phyloP scores from a whole-genome alignment of 2,329 filamentous ascomycete species.

The Arachnomyces sp. region DNA sequence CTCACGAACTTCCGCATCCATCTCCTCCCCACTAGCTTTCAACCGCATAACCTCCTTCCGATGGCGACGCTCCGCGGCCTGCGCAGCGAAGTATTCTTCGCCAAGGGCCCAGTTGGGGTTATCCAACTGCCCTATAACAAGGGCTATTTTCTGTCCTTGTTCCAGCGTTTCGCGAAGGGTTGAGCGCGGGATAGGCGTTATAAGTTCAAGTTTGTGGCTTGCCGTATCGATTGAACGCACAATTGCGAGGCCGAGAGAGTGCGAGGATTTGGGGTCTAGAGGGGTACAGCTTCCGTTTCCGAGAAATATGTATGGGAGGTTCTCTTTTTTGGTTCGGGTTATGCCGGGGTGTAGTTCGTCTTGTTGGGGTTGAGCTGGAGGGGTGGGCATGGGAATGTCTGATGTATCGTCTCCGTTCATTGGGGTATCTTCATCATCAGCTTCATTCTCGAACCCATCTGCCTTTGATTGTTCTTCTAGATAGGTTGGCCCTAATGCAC shows the following conservation, averaged over 20 bases:
- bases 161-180: constrained; percentile 24
- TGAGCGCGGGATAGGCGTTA: constrained; percentile 39
- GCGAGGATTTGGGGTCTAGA: constrained; percentile 40
- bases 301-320: constrained; percentile 44
- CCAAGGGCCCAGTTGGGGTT: constrained; percentile 39
- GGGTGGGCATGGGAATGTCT: constrained; percentile 2
- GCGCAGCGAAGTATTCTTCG: constrained; percentile 34
- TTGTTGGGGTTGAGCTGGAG: constrained; percentile 3
- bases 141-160: constrained; percentile 34
- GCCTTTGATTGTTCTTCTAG: not conserved
- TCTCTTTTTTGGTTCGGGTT: constrained; percentile 33
- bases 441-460: constrained; percentile 8
- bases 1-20: constrained; percentile 6
- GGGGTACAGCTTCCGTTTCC: constrained; percentile 33
- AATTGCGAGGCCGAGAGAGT: constrained; percentile 43
- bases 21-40: constrained; percentile 14
- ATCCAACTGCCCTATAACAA: constrained; percentile 41
- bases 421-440: constrained; percentile 2
- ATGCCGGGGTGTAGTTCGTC: constrained; percentile 19
- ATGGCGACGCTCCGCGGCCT: constrained; percentile 28
- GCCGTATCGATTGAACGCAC: constrained; percentile 34
- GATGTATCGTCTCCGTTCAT: constrained; percentile 11
- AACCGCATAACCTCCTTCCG: constrained; percentile 16
- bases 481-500: no score
- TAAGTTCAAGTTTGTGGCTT: constrained; percentile 35